A percentile compares a stretch with the other conserved stretches of the same genome.
These are phyloP conservation scores for Russula sp. DNA, from an alignment of 768 basidiomycete genomes.

Conservation along the genomic window DNA sequence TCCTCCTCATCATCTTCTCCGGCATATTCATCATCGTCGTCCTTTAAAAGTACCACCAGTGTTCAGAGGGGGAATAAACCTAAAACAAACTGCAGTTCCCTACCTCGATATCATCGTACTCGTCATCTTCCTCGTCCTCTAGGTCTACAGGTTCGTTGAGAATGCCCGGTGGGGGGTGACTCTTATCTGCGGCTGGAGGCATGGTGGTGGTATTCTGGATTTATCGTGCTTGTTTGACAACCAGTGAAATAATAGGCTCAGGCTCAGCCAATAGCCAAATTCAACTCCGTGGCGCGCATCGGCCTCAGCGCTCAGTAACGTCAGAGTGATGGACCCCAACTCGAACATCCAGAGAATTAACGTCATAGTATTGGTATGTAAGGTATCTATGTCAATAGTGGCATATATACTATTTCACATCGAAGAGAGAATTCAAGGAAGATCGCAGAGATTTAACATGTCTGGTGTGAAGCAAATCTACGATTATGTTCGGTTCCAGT, in stretches of 20 bases:
- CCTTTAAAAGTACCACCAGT: background rate
- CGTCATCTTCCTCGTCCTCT: constrained; percentile 24
- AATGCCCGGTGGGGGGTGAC: background rate
- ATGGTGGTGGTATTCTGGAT: constrained; percentile 8
- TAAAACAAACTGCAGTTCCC: background rate
- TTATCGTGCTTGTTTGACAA: constrained; percentile 10
- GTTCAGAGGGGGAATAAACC: background rate
- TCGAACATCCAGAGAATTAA: constrained; percentile 4
- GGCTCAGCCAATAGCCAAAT: constrained; percentile 5
- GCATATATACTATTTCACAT: constrained; percentile 13
- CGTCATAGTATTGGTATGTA: constrained; percentile 7
- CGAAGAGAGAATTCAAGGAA: constrained; percentile 9
- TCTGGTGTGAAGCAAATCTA: background rate
- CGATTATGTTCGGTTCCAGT: background rate
- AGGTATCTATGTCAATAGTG: constrained; percentile 6
- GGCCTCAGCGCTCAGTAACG: background rate
- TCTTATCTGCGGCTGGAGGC: constrained; percentile 13
- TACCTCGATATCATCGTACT: constrained; percentile 24
- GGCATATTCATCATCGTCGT: constrained; percentile 2
- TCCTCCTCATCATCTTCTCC: constrained; percentile 11
- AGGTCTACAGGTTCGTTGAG: background rate
- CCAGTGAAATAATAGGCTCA: constrained; percentile 18
- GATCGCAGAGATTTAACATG: constrained; percentile 18
- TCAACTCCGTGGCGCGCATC: constrained; percentile 16
- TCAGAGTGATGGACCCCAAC: background rate